Percentiles rank a stretch among this genome's conserved stretches.
Conservation (phyloP, 495 filamentous ascomycete species). For the Lasiosphaeriaceae sp. region DNA sequence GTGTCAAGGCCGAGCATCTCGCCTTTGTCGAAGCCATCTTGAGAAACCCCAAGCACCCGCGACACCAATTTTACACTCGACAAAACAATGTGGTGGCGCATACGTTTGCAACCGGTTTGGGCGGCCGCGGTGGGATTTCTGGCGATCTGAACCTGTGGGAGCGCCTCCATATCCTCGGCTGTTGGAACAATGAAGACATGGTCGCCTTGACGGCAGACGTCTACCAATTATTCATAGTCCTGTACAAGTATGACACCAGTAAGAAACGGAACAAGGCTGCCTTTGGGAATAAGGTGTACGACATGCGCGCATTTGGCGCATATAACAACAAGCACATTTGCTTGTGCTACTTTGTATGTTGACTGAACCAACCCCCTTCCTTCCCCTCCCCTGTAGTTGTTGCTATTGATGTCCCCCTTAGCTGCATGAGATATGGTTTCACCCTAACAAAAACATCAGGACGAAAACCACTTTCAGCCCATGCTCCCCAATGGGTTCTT, state of each 20-base stretch:
- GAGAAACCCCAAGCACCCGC: slow-evolving; percentile 14
- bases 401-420: too few relatives aligned
- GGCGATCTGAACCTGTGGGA: slow-evolving; percentile 21
- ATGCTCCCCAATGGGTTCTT: slow-evolving; percentile 24
- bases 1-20: slow-evolving; percentile 29
- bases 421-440: too few relatives aligned
- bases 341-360: slow-evolving; percentile 17
- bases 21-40: slow-evolving; percentile 15
- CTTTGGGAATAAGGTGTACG: slow-evolving; percentile 12
- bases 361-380: too few relatives aligned
- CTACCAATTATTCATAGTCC: slow-evolving; percentile 18
- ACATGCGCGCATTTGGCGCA: slow-evolving; percentile 19
- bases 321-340: slow-evolving; percentile 28
- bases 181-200: slow-evolving; percentile 20
- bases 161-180: slow-evolving; percentile 17
- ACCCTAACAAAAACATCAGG: too few relatives aligned
- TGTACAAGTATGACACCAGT: slow-evolving; percentile 16
- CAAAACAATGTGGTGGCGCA: slow-evolving; percentile 1
- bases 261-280: not conserved
- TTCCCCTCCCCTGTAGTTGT: too few relatives aligned
- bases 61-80: slow-evolving; percentile 15
- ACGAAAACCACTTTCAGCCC: slow-evolving; percentile 21
- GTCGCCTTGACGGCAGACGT: slow-evolving; percentile 25
- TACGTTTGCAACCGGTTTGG: not conserved
- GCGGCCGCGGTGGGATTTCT: not conserved